Conservation (phyloP, 1,284 basidiomycete genomes). For the Leccinum brunneo-olivaceum region DNA sequence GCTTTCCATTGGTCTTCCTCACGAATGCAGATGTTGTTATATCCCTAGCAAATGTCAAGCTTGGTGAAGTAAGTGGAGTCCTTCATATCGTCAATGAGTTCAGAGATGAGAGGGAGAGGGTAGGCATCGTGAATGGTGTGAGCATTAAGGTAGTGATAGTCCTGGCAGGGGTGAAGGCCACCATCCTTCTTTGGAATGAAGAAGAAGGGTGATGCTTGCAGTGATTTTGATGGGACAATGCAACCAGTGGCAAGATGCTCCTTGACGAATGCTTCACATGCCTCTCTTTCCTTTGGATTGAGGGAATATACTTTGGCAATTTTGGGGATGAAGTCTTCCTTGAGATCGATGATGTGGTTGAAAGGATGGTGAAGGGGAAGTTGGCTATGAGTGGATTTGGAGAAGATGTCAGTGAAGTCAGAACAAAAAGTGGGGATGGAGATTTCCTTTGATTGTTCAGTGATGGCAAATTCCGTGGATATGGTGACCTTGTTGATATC, state of each 20-base stretch:
- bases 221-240: background rate
- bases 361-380: no score
- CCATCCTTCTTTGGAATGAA: background rate
- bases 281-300: no score
- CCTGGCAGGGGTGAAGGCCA: background rate
- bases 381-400: no score
- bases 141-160: background rate
- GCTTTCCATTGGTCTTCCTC: slow-evolving; percentile 18
- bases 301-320: background rate
- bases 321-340: background rate
- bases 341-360: background rate
- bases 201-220: background rate
- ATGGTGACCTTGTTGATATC: no score
- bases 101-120: slow-evolving; percentile 25
- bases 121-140: background rate
- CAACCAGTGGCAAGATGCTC: background rate
- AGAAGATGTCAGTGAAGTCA: background rate
- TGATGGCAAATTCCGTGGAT: no score
- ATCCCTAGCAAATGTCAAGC: background rate
- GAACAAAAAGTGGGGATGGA: no score
- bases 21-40: slow-evolving; percentile 14
- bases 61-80: slow-evolving; percentile 20
- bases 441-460: no score
- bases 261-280: background rate
- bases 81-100: slow-evolving; percentile 23